Percentiles rank a stretch among this genome's conserved stretches.
Evolutionary conservation across 306 rosid genomes (phyloP).

Genomic region (Prunus persica): DNA sequence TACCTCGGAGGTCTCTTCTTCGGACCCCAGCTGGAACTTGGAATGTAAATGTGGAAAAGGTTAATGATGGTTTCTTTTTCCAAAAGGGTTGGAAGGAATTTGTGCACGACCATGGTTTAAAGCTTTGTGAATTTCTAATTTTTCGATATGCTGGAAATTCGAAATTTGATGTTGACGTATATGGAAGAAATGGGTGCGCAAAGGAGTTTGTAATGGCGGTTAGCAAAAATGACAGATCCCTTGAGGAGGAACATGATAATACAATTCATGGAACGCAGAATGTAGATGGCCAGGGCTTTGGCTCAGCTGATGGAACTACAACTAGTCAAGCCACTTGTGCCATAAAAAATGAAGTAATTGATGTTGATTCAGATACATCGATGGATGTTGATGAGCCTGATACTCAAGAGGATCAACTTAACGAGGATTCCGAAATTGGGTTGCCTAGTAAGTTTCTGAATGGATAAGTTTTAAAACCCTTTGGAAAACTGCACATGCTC

Average conservation of each 20-base stretch:
- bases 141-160: conserved; percentile 23
- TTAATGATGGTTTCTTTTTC: background rate
- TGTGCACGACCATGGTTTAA: background rate
- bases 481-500: background rate
- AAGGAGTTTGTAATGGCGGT: background rate
- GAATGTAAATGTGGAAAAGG: background rate
- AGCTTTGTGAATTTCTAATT: conserved; percentile 20
- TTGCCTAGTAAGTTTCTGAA: background rate
- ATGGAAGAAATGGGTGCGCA: conserved; percentile 12
- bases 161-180: conserved; percentile 21
- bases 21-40: background rate
- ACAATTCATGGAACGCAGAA: background rate
- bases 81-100: conserved; percentile 7
- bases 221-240: background rate
- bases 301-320: background rate
- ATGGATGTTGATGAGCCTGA: background rate
- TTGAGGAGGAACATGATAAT: background rate
- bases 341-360: background rate
- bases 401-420: background rate
- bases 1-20: background rate
- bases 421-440: background rate
- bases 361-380: background rate
- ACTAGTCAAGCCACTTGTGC: background rate
- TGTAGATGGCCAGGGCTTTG: background rate
- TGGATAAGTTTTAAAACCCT: background rate